phyloP scores from a whole-genome alignment of 768 basidiomycete genomes.

The Mycena capillaripes region DNA sequence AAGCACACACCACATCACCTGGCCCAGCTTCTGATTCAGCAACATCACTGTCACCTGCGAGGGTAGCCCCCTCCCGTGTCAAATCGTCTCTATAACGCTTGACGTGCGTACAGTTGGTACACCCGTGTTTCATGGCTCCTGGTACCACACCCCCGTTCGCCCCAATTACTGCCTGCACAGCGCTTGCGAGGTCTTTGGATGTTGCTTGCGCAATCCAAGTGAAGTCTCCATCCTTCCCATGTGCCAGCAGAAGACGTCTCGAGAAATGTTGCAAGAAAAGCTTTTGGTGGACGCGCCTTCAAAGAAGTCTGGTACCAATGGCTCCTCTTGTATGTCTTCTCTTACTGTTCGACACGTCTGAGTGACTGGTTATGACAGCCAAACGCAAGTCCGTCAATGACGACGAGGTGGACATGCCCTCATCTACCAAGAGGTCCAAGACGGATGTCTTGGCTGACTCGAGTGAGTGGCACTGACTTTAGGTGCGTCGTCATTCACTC shows the following conservation, averaged over 20 bases:
- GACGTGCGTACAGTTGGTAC: conserved; percentile 24
- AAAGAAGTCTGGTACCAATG: no score
- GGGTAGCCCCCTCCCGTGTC: background rate
- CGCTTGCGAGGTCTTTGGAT: conserved; percentile 12
- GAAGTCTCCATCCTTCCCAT: conserved; percentile 33
- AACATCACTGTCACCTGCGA: background rate
- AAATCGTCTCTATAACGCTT: conserved; percentile 9
- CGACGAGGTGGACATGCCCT: no score
- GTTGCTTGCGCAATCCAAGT: conserved; percentile 32
- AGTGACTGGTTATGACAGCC: no score
- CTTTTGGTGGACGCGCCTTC: no score
- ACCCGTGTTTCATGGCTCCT: background rate
- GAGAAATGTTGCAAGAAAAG: conserved; percentile 26
- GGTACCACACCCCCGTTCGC: conserved; percentile 32
- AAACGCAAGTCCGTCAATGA: no score
- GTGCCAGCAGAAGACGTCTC: conserved; percentile 43
- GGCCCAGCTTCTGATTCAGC: conserved; percentile 32
- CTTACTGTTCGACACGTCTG: no score
- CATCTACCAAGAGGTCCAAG: no score
- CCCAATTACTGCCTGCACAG: conserved; percentile 34
- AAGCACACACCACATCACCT: background rate
- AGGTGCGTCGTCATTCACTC: no score
- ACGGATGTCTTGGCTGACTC: no score
- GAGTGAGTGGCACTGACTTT: no score
- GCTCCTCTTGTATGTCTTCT: no score